Percentiles rank a stretch among this genome's conserved stretches.
Evolutionary conservation across 805 yeast species (phyloP).

Genomic region (Wickerhamomyces pijperi): DNA sequence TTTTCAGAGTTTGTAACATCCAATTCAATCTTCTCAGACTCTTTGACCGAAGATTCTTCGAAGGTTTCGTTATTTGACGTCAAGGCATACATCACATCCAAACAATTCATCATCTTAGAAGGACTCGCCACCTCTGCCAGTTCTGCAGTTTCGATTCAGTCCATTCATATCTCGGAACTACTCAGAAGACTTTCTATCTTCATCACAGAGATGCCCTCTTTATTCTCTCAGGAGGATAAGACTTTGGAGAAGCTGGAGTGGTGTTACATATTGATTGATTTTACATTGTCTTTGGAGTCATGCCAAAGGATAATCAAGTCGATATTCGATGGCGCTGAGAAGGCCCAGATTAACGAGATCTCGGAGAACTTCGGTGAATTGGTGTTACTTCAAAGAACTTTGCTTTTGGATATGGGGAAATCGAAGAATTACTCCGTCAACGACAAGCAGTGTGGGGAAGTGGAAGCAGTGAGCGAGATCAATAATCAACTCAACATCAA

Average conservation of each 20-base stretch:
- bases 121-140: conserved; percentile 24
- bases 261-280: conserved; percentile 28
- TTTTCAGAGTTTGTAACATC: not conserved
- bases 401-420: conserved; percentile 24
- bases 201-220: conserved; percentile 26
- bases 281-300: conserved; percentile 21
- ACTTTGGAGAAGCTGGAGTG: conserved; percentile 27
- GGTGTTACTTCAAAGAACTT: conserved; percentile 34
- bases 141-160: conserved; percentile 28
- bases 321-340: conserved; percentile 13
- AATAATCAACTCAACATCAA: not conserved
- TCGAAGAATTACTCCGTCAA: too few species aligned
- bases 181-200: conserved; percentile 24
- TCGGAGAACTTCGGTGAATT: conserved; percentile 38
- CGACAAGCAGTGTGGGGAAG: too few species aligned
- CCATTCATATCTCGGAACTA: conserved; percentile 28
- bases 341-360: conserved; percentile 15
- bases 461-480: too few species aligned
- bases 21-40: not conserved
- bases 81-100: conserved; percentile 5
- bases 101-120: conserved; percentile 25
- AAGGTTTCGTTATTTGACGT: not conserved
- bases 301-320: conserved; percentile 7
- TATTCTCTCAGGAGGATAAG: conserved; percentile 6
- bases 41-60: too few species aligned